Conservation (phyloP, 2,329 filamentous ascomycete genomes). For the Elsinoe necatrix region DNA sequence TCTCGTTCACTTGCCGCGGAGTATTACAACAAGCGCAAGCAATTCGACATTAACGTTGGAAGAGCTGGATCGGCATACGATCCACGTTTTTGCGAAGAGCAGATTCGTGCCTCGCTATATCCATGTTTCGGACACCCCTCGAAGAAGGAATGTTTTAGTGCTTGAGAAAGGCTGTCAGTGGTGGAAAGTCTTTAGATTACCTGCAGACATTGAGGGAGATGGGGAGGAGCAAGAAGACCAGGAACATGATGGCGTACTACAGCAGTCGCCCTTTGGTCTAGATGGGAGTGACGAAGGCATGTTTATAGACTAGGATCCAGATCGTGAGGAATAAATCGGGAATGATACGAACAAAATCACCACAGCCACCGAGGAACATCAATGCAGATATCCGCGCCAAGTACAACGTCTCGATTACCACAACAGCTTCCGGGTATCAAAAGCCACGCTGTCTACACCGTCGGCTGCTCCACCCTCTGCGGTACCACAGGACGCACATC, state of each 20-base stretch:
- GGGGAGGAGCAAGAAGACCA: background rate
- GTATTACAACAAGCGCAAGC: background rate
- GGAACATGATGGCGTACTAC: background rate
- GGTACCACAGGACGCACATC: conserved; percentile 68
- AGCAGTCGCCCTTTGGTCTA: background rate
- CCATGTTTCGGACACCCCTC: background rate
- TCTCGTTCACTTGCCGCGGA: background rate
- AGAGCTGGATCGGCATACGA: background rate
- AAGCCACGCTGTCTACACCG: conserved; percentile 18
- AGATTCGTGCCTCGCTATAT: background rate
- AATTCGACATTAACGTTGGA: background rate
- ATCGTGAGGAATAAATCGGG: background rate
- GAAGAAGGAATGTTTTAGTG: background rate
- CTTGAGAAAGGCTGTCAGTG: conserved; percentile 1
- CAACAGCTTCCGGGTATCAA: background rate
- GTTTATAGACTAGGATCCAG: background rate
- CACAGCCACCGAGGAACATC: background rate
- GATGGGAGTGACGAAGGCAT: background rate
- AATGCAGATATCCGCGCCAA: background rate
- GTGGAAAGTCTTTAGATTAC: conserved; percentile 9
- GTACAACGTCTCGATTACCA: background rate
- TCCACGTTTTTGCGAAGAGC: background rate
- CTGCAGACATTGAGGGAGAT: background rate
- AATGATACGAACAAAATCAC: background rate
- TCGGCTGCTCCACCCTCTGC: conserved; percentile 31